Base-by-base conservation (phyloP, 2,329 filamentous ascomycete species). In the Botrytis squamosa region DNA sequence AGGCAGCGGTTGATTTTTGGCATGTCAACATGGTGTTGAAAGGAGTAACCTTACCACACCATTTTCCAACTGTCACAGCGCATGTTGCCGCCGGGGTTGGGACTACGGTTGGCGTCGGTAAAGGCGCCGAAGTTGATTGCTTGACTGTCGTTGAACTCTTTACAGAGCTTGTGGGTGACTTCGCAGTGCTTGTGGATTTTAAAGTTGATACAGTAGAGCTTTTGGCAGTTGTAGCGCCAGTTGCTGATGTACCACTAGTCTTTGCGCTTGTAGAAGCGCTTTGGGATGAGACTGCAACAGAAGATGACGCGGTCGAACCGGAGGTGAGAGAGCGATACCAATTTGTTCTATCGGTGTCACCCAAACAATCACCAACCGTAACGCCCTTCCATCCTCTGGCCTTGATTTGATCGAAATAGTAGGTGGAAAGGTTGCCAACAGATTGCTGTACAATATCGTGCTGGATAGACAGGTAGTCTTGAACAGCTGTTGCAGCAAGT, bases 351-450 rank as follows among this genome's bases (percentile, higher is more conserved):
- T 76, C 73, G 16, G 83, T 76, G 74, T 86, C 84, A 4, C 82
- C 82, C 57, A 86, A 76, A 75, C 85, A 86, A 55, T 85, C 81
- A 0, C 84, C 85, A 62, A 85, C 82, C 5, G 84, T 83, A 38
- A 85, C 84, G 75, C 80, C 82, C 79, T 75, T 74, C 73, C 82
- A 80, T 0, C 83, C 83, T 52, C 81, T 81, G 4, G 70, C 74
- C 42, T 78, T 75, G 57, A 85, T 80, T 70, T 73, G 70, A n/a
- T 76, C 73, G 33, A 80, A 71, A 74, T 80, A 81, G 63, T 78
- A 81, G 1, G 75, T 65, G 6, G 79, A 79, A 14, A 83, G 73
- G 40, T 80, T 80, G 1, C 72, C 66, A 5, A 79, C 81, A 1
- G 81, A 76, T 73, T 81, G 77, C 38, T 81, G 65, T 60, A 81